Conservation (phyloP, 2,329 filamentous ascomycete genomes). For the Talaromyces rugulosus region DNA sequence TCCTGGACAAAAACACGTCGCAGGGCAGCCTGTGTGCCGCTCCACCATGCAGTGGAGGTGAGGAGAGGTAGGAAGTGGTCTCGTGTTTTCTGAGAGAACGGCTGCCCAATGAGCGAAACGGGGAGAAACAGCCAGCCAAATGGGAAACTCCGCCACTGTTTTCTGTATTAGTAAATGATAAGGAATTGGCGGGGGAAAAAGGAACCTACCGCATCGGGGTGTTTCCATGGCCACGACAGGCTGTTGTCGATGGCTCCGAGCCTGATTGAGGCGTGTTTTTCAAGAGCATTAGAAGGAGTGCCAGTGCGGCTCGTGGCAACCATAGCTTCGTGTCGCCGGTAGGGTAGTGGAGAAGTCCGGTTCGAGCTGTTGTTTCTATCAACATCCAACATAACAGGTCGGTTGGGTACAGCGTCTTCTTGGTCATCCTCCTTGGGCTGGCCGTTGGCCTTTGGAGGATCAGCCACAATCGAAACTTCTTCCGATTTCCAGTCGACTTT, state of each 20-base stretch:
- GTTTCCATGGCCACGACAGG: constrained; percentile 98
- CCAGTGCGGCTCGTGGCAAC: constrained; percentile 59
- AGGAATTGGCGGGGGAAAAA: background rate
- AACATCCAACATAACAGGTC: constrained; percentile 57
- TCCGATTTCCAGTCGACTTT: constrained; percentile 84
- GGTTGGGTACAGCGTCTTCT: constrained; percentile 49
- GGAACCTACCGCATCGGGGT: constrained; percentile 73
- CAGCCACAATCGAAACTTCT: constrained; percentile 78
- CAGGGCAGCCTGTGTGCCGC: constrained; percentile 81
- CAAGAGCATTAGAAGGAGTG: constrained; percentile 46
- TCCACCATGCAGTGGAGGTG: constrained; percentile 96
- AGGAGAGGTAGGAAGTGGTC: constrained; percentile 94
- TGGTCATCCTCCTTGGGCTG: constrained; percentile 43
- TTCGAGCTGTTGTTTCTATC: constrained; percentile 27
- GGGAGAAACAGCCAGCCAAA: constrained; percentile 98
- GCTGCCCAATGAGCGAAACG: constrained; percentile 90
- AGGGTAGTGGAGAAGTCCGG: constrained; percentile 54
- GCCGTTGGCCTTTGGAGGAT: constrained; percentile 66
- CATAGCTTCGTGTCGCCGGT: constrained; percentile 80
- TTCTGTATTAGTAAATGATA: constrained; percentile 18
- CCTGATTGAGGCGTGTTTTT: constrained; percentile 58
- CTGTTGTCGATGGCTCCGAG: constrained; percentile 97
- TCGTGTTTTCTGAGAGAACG: constrained; percentile 89
- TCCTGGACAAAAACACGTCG: constrained; percentile 87
- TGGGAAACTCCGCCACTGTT: constrained; percentile 75